These are phyloP conservation scores for Pseudonitzschia pungens DNA, from an alignment of 108 stramenopile species.

Conservation along the genomic window DNA sequence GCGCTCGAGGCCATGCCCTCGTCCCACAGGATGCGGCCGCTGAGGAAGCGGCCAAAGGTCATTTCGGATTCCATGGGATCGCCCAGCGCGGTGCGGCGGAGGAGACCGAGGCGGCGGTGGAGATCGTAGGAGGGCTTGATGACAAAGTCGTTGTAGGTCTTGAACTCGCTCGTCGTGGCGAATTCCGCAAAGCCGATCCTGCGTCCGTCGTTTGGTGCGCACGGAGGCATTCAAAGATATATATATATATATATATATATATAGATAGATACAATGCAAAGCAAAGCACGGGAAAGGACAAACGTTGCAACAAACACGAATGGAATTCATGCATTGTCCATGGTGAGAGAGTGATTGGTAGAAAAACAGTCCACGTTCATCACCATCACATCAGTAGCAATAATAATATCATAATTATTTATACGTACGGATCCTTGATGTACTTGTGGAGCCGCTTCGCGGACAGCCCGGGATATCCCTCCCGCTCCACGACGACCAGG, in stretches of 20 bases:
- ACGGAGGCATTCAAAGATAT: not conserved
- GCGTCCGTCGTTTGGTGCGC: not conserved
- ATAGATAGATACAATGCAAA: too few species aligned
- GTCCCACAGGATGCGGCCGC: constrained; percentile 82
- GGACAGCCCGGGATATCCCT: constrained; percentile 53
- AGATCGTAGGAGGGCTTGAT: constrained; percentile 63
- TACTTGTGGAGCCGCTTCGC: constrained; percentile 42
- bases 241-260: too few species aligned
- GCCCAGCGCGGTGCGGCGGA: constrained; percentile 58
- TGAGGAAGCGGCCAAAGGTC: constrained; percentile 60
- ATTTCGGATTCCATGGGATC: constrained; percentile 61
- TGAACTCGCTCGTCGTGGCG: constrained; percentile 40
- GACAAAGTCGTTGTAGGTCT: constrained; percentile 68
- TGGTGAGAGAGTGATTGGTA: not conserved
- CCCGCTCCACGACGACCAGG: constrained; percentile 55
- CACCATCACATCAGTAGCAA: too few species aligned
- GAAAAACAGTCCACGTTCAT: too few species aligned
- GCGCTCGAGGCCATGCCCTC: constrained; percentile 71
- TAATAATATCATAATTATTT: not conserved
- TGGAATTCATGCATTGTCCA: not conserved
- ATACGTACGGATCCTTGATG: constrained; percentile 55
- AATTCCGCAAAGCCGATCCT: constrained; percentile 60
- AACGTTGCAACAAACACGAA: too few species aligned
- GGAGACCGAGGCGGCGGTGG: constrained; percentile 62
- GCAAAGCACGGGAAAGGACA: not conserved